Conservation (phyloP, 2,329 filamentous ascomycete species). For the Thielaviopsis punctulata region DNA sequence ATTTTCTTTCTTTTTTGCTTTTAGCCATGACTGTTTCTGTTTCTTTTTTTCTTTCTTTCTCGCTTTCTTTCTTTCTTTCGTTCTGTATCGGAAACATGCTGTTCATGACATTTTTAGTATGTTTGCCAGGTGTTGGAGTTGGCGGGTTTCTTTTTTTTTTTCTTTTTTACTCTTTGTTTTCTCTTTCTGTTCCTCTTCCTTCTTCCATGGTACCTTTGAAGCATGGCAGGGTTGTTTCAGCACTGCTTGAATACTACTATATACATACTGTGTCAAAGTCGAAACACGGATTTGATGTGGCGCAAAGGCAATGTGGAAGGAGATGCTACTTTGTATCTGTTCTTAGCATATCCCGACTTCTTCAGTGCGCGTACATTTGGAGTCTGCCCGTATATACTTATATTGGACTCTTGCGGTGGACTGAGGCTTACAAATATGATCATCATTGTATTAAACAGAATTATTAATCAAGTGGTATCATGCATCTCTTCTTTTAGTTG, state of each 20-base stretch:
- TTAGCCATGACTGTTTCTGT: constrained; percentile 8
- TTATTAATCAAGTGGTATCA: not conserved
- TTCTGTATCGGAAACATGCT: constrained; percentile 2
- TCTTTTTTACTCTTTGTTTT: constrained; percentile 10
- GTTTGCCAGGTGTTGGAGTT: constrained; percentile 15
- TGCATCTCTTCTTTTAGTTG: not conserved
- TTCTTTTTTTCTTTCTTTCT: constrained; percentile 4
- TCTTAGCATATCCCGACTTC: not conserved
- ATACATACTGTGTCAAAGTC: not conserved
- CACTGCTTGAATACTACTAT: not conserved
- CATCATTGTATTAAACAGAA: not conserved
- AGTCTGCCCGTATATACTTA: not conserved
- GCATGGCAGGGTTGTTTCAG: not conserved
- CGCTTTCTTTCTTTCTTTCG: constrained; percentile 3
- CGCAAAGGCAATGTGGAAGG: not conserved
- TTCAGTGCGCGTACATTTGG: not conserved
- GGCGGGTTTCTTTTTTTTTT: constrained; percentile 12
- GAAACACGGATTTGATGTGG: not conserved
- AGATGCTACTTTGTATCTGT: not conserved
- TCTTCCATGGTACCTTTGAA: too few relatives aligned
- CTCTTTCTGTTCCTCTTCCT: constrained; percentile 2
- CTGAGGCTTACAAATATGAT: not conserved
- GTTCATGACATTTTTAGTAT: constrained; percentile 14
- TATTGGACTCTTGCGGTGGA: not conserved
- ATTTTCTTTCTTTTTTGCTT: constrained; percentile 11